phyloP scores from a whole-genome alignment of 306 rosid species.

The Carpinus viminea region DNA sequence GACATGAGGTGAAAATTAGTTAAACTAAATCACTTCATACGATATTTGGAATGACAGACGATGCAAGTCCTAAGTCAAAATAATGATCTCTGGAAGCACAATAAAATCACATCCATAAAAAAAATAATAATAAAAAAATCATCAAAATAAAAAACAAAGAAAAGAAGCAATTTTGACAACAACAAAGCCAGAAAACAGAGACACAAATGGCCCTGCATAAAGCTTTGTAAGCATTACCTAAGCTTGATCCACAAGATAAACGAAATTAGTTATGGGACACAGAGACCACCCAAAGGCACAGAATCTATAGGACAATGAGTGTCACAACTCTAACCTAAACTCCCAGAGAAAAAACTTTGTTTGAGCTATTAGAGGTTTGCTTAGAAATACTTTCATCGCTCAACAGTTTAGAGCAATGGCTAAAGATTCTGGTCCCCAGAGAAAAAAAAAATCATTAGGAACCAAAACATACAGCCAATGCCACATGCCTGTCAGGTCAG shows the following conservation, averaged over 20 bases:
- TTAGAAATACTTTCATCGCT: background rate
- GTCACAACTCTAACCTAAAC: background rate
- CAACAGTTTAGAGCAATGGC: background rate
- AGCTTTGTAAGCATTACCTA: background rate
- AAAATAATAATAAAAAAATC: background rate
- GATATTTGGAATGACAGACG: background rate
- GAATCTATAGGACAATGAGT: background rate
- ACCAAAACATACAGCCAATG: background rate
- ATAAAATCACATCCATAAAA: background rate
- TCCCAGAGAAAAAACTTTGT: background rate
- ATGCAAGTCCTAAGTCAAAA: background rate
- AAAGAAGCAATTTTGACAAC: constrained; percentile 1
- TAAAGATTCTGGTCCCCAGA: background rate
- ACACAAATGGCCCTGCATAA: background rate
- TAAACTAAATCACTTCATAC: background rate
- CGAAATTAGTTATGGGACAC: background rate
- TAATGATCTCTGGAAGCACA: background rate
- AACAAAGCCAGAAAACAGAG: background rate
- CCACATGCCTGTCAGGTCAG: too few relatives aligned
- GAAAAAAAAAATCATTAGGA: background rate
- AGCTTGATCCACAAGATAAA: background rate
- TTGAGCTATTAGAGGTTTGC: background rate
- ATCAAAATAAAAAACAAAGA: background rate
- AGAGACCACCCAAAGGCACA: background rate
- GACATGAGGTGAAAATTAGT: background rate